Base-by-base conservation (phyloP, 768 basidiomycete genomes). In the Thelephora ganbajun region DNA sequence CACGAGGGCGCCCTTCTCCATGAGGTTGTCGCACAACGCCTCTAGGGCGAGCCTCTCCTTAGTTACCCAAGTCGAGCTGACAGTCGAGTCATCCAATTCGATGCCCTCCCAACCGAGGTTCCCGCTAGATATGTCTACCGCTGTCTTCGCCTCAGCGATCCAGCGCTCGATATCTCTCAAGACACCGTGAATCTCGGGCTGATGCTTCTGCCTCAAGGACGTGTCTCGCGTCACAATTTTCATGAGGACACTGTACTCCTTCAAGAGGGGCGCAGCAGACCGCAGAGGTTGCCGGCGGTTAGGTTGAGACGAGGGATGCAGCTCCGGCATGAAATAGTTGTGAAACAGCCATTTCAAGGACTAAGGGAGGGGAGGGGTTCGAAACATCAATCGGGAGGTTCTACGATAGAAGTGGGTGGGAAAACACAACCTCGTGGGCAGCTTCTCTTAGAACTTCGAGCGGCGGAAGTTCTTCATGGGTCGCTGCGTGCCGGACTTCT, bases 381-480 rank as follows among this genome's bases (percentile, higher is more conserved):
- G 34, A 39, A 44, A 48, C 35, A 50, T 41, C 50, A 51, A 44
- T 51, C 30, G 48, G 19, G 18, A 19, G 43, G 14, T 2, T 22
- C 41, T 18, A 45, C 43, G 23, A 49, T 39, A 18, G 26, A 11
- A 12, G 1, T 5, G 33, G 34, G n/a, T n/a, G 26, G 7, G 19
- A 18, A 33, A 1, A 14, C 50, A 50, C 45, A 51, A 75, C 90
- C 74, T 93, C 83, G 48, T 71, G 69, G 30, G 81, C 76, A 0
- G 80, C 91, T 50, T 87, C 79, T 47, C 83, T 74, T 14, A 96
- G 70, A 4, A 92, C 63, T 46, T 81, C 78, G 9, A 97, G 68
- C 53, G 82, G 82, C 0, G 94, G 96, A 11, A 98, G 66, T 51
- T 94, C 89, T 57, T 98, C 94, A 57, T 98, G 96, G 1, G 96